Evolutionary conservation across 768 basidiomycete genomes (phyloP), one percentile per base, ranked within the genome.

Genomic region (Boletus rufocinnamomeus): DNA sequence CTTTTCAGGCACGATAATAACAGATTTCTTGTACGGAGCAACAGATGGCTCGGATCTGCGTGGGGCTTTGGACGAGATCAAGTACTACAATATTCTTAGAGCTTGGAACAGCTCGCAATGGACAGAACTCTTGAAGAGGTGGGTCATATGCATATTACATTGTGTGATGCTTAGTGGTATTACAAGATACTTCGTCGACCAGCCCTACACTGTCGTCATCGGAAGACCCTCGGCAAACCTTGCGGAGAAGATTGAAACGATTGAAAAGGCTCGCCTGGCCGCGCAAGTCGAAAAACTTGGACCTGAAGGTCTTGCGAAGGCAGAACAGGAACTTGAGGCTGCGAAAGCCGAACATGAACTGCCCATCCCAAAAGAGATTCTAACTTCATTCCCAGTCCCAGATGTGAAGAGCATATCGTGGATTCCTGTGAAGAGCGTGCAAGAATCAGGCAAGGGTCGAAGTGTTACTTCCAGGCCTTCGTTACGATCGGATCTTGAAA

Each of bases 391-490:
- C 80, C 89, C 88, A n/a, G 85, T 98, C 28, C 96, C 95, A 0
- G 84, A 91, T 65, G 92, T 96, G 40, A 88, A 88, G 69, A 89
- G 83, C 58, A 95, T 99, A 63, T 85, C 89, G 8, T 98, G 95
- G 93, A 94, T 98, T 56, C 87, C 90, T 3, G 85, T 87, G 5
- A 78, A 86, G 63, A 87, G 80, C 30, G 70, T 77, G 38, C 88
- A 89, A 70, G 87, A 93, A 69, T 74, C 75, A 23, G 86, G 86
- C 41, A 73, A 69, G 41, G 82, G 83, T 16, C 76, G 84, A 48
- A 68, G 70, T 27, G 62, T 65, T 23, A 35, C 70, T 48, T 64
- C 72, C 47, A 59, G 61, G 13, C 54, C 70, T 16, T 60, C 69
- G 5, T 74, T 75, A 45, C 73, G 75, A 37, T 74, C 75, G 8